Percentiles rank a stretch among this genome's conserved stretches.
These are phyloP conservation scores for Decorospora gaudefroyi DNA, from an alignment of 2,329 filamentous ascomycete species.

Conservation along the genomic window DNA sequence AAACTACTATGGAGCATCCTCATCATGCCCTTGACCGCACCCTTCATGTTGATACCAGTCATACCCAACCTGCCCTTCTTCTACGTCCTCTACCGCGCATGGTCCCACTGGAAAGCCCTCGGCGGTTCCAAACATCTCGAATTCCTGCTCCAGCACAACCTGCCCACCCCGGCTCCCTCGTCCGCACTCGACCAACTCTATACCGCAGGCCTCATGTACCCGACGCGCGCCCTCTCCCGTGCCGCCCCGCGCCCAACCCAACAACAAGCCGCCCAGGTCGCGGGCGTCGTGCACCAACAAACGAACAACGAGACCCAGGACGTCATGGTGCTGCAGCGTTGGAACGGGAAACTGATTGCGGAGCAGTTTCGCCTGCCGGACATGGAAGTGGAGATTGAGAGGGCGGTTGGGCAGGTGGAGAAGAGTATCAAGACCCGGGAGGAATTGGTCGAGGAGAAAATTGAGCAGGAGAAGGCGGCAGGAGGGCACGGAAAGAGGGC, in stretches of 20 bases:
- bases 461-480: conserved; percentile 44
- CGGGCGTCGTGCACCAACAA: conserved; percentile 46
- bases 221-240: conserved; percentile 48
- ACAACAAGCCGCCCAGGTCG: conserved; percentile 48
- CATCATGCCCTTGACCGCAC: conserved; percentile 70
- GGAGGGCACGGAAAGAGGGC: conserved; percentile 30
- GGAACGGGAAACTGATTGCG: conserved; percentile 58
- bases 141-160: conserved; percentile 74
- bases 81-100: conserved; percentile 88
- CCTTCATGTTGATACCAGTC: conserved; percentile 81
- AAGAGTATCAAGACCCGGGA: conserved; percentile 49
- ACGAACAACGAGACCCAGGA: conserved; percentile 51
- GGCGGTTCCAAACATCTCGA: conserved; percentile 83
- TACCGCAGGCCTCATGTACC: conserved; percentile 55
- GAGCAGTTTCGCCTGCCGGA: conserved; percentile 55
- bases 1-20: conserved; percentile 74
- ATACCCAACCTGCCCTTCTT: conserved; percentile 96
- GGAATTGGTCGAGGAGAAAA: conserved; percentile 44
- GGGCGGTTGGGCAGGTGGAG: conserved; percentile 58
- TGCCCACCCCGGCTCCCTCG: conserved; percentile 69
- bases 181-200: conserved; percentile 76
- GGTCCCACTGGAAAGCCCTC: conserved; percentile 61
- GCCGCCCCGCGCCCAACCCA: conserved; percentile 45
- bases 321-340: conserved; percentile 55
- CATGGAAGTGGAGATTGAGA: conserved; percentile 60